phyloP scores from a whole-genome alignment of 2,329 filamentous ascomycete species.

The Fulvia fulva region DNA sequence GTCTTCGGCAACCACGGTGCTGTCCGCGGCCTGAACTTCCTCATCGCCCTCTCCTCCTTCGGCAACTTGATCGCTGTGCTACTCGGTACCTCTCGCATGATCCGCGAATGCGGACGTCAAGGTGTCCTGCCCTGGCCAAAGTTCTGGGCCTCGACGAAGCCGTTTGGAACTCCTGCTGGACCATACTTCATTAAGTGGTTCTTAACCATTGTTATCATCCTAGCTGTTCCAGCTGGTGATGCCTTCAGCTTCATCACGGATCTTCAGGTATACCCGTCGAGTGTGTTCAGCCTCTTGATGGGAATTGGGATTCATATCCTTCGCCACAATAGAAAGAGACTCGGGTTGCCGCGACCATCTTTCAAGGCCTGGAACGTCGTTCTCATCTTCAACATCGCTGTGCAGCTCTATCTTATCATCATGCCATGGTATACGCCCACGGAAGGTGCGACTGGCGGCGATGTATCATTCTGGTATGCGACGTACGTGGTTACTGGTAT shows the following conservation, averaged over 20 bases:
- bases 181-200: constrained; percentile 49
- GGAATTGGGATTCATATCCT: constrained; percentile 56
- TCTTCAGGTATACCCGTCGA: constrained; percentile 55
- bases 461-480: constrained; percentile 70
- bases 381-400: constrained; percentile 56
- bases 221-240: constrained; percentile 58
- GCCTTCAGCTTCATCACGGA: constrained; percentile 56
- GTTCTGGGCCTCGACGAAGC: constrained; percentile 61
- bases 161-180: constrained; percentile 60
- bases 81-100: constrained; percentile 53
- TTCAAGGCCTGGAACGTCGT: constrained; percentile 59
- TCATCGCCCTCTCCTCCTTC: constrained; percentile 56
- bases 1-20: constrained; percentile 52
- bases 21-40: constrained; percentile 53
- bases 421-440: constrained; percentile 70
- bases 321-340: constrained; percentile 46
- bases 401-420: constrained; percentile 59
- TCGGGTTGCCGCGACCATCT: constrained; percentile 46
- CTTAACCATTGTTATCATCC: constrained; percentile 57
- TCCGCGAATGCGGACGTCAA: constrained; percentile 60
- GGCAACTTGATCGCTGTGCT: constrained; percentile 57
- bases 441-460: constrained; percentile 56
- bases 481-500: constrained; percentile 65
- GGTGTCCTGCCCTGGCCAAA: constrained; percentile 57
- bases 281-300: constrained; percentile 56